phyloP scores from a whole-genome alignment of 495 filamentous ascomycete genomes.

The Xylaria sp. region DNA sequence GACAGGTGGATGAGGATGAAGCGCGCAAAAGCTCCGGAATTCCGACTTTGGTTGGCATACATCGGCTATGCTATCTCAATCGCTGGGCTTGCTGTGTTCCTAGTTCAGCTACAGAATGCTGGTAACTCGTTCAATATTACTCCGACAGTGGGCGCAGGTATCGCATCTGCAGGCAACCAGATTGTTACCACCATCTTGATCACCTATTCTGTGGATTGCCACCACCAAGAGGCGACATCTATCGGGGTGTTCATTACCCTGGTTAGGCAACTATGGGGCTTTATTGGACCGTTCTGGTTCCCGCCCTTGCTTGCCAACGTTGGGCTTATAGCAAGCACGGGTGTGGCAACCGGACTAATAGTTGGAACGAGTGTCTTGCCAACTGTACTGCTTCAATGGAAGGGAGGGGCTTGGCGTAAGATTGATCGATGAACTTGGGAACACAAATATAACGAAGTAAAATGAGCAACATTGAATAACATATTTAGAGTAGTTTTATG shows the following conservation, averaged over 20 bases:
- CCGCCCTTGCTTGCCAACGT: slow-evolving; percentile 36
- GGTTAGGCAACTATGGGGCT: slow-evolving; percentile 61
- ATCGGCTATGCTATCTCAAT: slow-evolving; percentile 55
- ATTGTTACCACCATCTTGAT: slow-evolving; percentile 62
- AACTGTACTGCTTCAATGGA: slow-evolving; percentile 10
- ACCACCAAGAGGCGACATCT: slow-evolving; percentile 55
- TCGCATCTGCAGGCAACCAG: slow-evolving; percentile 61
- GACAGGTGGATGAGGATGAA: slow-evolving; percentile 57
- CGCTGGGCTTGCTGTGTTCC: slow-evolving; percentile 59
- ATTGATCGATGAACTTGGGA: background rate
- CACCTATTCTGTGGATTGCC: slow-evolving; percentile 62
- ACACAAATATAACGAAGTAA: background rate
- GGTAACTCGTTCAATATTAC: slow-evolving; percentile 51
- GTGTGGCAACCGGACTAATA: background rate
- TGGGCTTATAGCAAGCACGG: slow-evolving; percentile 7
- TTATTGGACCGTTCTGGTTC: slow-evolving; percentile 64
- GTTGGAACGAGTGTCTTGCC: background rate
- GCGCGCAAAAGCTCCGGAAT: slow-evolving; percentile 36
- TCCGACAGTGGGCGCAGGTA: slow-evolving; percentile 58
- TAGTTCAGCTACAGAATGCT: slow-evolving; percentile 51
- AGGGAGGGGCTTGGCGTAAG: background rate
- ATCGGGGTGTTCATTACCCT: slow-evolving; percentile 66
- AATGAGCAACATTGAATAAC: background rate
- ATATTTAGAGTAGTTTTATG: too few relatives aligned
- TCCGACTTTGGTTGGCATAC: slow-evolving; percentile 62